Conservation (phyloP, 2,329 filamentous ascomycete genomes). For the Sordariomycetes sp. region DNA sequence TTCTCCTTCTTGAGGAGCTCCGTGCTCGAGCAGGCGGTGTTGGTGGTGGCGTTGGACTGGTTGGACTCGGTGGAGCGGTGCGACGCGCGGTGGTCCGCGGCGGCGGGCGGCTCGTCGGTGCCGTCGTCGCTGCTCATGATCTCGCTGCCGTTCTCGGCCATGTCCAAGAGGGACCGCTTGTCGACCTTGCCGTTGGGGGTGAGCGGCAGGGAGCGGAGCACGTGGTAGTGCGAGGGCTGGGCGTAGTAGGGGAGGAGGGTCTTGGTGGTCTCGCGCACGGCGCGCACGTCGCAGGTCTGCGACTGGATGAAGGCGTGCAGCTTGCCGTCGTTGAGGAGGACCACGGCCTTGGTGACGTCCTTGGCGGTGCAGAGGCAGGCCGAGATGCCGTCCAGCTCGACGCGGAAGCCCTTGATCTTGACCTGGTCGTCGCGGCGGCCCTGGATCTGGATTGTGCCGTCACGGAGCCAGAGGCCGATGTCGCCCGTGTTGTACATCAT, state of each 20-base stretch:
- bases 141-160: constrained; percentile 18
- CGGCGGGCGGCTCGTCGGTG: not conserved
- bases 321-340: constrained; percentile 32
- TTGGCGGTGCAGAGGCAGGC: constrained; percentile 34
- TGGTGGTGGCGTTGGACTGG: not conserved
- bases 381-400: constrained; percentile 48
- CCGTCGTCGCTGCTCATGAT: constrained; percentile 9
- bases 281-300: constrained; percentile 18
- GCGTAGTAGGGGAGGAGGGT: constrained; percentile 43
- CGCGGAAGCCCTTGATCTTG: constrained; percentile 51
- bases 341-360: constrained; percentile 34
- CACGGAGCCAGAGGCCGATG: constrained; percentile 39
- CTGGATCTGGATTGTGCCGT: constrained; percentile 43
- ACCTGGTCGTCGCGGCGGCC: constrained; percentile 52
- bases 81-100: not conserved
- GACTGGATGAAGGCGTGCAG: constrained; percentile 40
- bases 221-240: constrained; percentile 33
- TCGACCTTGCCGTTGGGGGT: constrained; percentile 48
- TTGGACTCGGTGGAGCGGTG: not conserved
- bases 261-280: constrained; percentile 27
- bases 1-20: constrained; percentile 14
- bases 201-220: constrained; percentile 31
- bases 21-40: not conserved
- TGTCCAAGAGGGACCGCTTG: constrained; percentile 30
- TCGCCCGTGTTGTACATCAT: constrained; percentile 53